Percentiles rank a stretch among this genome's conserved stretches.
These are phyloP conservation scores for Paramecium biaurelia DNA, from an alignment of 73 alveolate genomes.

Conservation along the genomic window DNA sequence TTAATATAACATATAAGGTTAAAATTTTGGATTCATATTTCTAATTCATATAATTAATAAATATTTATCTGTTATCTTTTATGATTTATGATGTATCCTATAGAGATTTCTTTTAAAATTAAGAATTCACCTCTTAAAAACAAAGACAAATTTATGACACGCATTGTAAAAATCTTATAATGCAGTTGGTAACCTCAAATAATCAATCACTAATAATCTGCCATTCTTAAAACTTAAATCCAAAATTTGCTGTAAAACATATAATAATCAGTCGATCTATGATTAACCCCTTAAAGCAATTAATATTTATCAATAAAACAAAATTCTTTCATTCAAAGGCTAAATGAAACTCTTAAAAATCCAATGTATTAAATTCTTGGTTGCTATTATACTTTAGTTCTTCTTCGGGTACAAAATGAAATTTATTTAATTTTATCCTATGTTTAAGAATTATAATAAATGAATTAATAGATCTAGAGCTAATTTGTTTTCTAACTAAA, in stretches of 20 bases:
- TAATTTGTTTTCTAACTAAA: no score
- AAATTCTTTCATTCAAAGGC: neutral
- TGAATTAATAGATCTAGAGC: no score
- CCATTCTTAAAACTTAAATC: neutral
- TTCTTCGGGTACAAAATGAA: no score
- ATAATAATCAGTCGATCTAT: neutral
- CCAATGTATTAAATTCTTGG: no score
- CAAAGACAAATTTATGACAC: neutral
- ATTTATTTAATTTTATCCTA: no score
- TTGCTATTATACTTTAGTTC: no score
- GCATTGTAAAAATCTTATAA: neutral
- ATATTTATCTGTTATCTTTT: neutral
- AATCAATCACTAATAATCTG: neutral
- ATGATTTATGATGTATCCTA: neutral
- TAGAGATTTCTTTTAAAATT: neutral
- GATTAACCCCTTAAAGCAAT: neutral
- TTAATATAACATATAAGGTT: neutral
- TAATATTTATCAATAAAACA: neutral
- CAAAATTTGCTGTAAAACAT: neutral
- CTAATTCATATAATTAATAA: neutral
- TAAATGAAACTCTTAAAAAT: neutral
- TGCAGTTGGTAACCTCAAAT: neutral
- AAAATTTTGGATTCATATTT: neutral
- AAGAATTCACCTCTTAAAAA: neutral
- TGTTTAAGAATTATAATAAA: no score